Conservation (phyloP, 495 filamentous ascomycete species). For the Copromyces sp. region DNA sequence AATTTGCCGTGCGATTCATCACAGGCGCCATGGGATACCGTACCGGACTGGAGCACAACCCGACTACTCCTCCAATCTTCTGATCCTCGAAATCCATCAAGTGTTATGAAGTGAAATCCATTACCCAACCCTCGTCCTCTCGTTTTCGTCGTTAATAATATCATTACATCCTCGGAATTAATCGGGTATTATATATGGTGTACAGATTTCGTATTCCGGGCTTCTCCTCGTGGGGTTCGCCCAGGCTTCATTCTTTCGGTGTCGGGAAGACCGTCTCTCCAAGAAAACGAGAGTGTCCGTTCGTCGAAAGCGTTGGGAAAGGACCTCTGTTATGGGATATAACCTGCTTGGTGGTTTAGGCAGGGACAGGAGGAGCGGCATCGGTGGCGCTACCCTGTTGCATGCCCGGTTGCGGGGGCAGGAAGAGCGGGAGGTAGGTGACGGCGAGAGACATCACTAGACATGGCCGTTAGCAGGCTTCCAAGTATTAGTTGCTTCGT, state of each 20-base stretch:
- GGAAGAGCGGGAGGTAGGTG: conserved; percentile 76
- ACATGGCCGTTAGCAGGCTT: conserved; percentile 11
- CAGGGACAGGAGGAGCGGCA: conserved; percentile 34
- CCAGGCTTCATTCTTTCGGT: not conserved
- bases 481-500: not conserved
- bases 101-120: not conserved
- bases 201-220: not conserved
- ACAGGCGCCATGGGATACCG: not conserved
- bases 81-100: not conserved
- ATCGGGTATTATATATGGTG: not conserved
- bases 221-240: not conserved
- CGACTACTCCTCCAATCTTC: not conserved
- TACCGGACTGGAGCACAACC: not conserved
- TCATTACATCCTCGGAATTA: not conserved
- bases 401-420: conserved; percentile 45
- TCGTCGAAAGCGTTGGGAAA: not conserved
- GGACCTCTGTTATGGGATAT: not conserved
- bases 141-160: not conserved
- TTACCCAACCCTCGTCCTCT: not conserved
- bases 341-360: not conserved
- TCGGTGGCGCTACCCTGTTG: conserved; percentile 25
- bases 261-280: not conserved
- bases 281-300: not conserved
- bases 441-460: conserved; percentile 73
- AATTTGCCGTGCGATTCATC: not conserved